These are phyloP conservation scores for Paracoccidioides brasiliensis DNA, from an alignment of 2,329 filamentous ascomycete genomes.

Conservation along the genomic window DNA sequence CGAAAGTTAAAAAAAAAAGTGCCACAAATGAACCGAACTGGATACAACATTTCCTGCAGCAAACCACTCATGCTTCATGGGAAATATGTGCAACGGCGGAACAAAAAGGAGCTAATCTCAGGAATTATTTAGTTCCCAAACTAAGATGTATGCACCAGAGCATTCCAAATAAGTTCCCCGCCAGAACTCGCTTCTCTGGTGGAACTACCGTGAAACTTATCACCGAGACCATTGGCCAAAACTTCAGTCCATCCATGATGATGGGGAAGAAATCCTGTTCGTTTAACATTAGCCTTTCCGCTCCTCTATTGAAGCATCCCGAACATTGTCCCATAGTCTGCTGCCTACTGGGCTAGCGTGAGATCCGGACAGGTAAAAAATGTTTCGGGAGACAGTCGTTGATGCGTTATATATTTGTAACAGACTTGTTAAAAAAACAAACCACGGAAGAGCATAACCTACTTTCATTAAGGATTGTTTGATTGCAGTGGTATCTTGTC, in stretches of 20 bases:
- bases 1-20: background rate
- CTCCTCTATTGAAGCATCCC: no score
- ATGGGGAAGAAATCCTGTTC: conserved; percentile 25
- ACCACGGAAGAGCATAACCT: conserved; percentile 13
- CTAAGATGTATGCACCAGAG: conserved; percentile 30
- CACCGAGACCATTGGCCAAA: conserved; percentile 30
- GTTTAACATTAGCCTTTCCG: background rate
- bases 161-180: conserved; percentile 25
- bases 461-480: conserved; percentile 21
- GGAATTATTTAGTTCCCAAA: conserved; percentile 14
- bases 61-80: background rate
- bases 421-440: background rate
- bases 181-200: conserved; percentile 21
- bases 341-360: background rate
- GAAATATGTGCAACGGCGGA: background rate
- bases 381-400: background rate
- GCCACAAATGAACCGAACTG: background rate
- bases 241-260: conserved; percentile 26
- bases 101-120: background rate
- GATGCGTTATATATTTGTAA: background rate
- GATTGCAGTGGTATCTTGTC: conserved; percentile 21
- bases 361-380: background rate
- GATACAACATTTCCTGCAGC: background rate
- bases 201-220: conserved; percentile 28
- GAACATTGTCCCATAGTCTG: no score